A percentile compares a stretch with the other conserved stretches of the same genome.
Conservation (phyloP, 2,329 filamentous ascomycete genomes). For the Endocalyx cinctus region DNA sequence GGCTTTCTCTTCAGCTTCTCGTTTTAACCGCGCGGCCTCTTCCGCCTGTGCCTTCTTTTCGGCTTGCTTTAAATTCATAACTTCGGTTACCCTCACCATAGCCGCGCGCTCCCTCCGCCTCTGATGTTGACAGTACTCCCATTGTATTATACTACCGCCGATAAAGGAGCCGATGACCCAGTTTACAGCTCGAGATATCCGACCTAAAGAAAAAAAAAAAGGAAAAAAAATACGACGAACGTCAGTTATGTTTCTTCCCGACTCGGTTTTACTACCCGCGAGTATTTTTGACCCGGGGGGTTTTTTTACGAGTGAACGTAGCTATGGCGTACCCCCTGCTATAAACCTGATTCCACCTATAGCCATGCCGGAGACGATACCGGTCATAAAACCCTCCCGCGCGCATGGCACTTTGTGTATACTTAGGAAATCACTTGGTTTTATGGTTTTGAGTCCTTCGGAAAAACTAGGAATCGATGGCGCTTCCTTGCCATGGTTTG, state of each 20-base stretch:
- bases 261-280: background rate
- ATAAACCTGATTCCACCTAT: slow-evolving; percentile 71
- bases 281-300: background rate
- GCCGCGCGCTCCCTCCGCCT: slow-evolving; percentile 71
- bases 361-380: slow-evolving; percentile 74
- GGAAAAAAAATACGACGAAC: slow-evolving; percentile 2
- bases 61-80: slow-evolving; percentile 68
- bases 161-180: slow-evolving; percentile 81
- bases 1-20: slow-evolving; percentile 38
- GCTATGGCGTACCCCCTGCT: slow-evolving; percentile 62
- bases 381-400: slow-evolving; percentile 74
- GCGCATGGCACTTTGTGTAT: slow-evolving; percentile 80
- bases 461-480: slow-evolving; percentile 39
- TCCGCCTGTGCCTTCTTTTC: slow-evolving; percentile 47
- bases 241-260: too few relatives aligned
- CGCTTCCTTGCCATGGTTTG: too few relatives aligned
- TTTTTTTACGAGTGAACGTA: background rate
- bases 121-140: slow-evolving; percentile 78
- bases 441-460: slow-evolving; percentile 65
- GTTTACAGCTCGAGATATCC: slow-evolving; percentile 66
- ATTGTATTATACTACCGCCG: slow-evolving; percentile 63
- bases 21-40: slow-evolving; percentile 36
- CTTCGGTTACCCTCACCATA: slow-evolving; percentile 81
- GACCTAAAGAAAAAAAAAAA: slow-evolving; percentile 34
- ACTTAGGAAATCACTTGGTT: slow-evolving; percentile 62